Percentiles rank a stretch among this genome's conserved stretches.
These are phyloP conservation scores for Noccaea caerulescens DNA, from an alignment of 345 rosid species.

Conservation along the genomic window DNA sequence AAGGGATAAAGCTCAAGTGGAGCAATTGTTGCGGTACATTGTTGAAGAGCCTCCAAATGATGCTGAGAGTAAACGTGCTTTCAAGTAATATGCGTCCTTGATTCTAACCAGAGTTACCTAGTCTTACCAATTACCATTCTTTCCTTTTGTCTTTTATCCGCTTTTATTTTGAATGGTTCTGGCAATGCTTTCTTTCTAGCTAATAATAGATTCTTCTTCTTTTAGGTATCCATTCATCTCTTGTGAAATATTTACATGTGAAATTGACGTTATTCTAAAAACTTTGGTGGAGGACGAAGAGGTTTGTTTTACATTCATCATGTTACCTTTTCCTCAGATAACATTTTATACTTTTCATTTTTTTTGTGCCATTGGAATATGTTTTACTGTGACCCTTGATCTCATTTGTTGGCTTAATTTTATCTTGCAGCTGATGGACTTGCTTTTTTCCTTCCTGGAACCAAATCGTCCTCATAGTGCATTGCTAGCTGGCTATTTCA, in stretches of 20 bases:
- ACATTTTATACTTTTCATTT: neutral
- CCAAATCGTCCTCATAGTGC: constrained; percentile 87
- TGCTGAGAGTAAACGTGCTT: constrained; percentile 82
- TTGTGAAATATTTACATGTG: constrained; percentile 96
- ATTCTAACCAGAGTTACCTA: constrained; percentile 25
- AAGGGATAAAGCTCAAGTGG: constrained; percentile 91
- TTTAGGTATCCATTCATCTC: constrained; percentile 93
- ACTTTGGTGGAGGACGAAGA: constrained; percentile 94
- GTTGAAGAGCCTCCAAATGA: constrained; percentile 83
- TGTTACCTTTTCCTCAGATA: constrained; percentile 2
- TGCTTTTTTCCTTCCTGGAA: constrained; percentile 92
- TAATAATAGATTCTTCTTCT: constrained; percentile 29
- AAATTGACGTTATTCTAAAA: constrained; percentile 94
- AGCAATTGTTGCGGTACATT: constrained; percentile 78
- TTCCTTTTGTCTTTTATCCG: too few relatives aligned
- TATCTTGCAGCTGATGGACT: constrained; percentile 79
- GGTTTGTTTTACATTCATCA: constrained; percentile 47
- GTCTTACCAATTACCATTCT: neutral
- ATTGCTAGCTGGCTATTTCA: constrained; percentile 92
- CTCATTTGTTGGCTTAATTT: constrained; percentile 32
- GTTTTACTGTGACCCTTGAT: neutral
- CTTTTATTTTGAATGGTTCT: too few relatives aligned
- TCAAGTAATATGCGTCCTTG: constrained; percentile 63
- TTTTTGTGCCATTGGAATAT: neutral
- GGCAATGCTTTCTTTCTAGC: constrained; percentile 1